These are phyloP conservation scores for Fusarium continuum DNA, from an alignment of 2,329 filamentous ascomycete genomes.

Conservation along the genomic window DNA sequence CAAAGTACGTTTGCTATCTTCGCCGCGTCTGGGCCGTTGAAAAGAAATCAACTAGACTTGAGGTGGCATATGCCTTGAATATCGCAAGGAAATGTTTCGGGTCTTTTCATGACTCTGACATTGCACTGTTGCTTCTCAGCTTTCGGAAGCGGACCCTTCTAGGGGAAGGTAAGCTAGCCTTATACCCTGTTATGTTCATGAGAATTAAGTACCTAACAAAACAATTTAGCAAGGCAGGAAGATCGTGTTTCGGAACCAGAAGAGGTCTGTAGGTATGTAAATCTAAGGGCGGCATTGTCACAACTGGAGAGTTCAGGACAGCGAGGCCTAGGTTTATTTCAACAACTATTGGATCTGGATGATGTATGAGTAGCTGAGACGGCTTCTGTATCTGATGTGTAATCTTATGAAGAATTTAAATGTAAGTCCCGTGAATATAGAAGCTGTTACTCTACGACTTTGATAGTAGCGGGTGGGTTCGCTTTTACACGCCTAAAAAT, in stretches of 20 bases:
- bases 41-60: neutral
- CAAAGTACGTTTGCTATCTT: fast-evolving
- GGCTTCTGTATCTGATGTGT: too few relatives aligned
- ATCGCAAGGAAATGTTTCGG: neutral
- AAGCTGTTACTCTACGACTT: neutral
- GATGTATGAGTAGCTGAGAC: too few relatives aligned
- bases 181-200: too few relatives aligned
- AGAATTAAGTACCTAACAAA: too few relatives aligned
- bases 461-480: fast-evolving
- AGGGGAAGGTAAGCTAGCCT: neutral
- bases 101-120: neutral
- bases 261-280: neutral
- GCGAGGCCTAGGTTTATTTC: neutral
- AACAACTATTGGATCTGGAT: neutral
- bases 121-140: neutral
- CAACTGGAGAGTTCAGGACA: neutral
- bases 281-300: neutral
- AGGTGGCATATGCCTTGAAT: fast-evolving
- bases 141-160: neutral
- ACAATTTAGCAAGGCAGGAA: fast-evolving
- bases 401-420: too few relatives aligned
- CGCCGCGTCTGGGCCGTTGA: fast-evolving
- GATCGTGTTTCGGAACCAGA: neutral
- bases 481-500: neutral
- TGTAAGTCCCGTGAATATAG: too few relatives aligned